Percentiles rank a stretch among this genome's conserved stretches.
Evolutionary conservation across 106 monocot genomes (phyloP).

Genomic region (Platanthera zijinensis): DNA sequence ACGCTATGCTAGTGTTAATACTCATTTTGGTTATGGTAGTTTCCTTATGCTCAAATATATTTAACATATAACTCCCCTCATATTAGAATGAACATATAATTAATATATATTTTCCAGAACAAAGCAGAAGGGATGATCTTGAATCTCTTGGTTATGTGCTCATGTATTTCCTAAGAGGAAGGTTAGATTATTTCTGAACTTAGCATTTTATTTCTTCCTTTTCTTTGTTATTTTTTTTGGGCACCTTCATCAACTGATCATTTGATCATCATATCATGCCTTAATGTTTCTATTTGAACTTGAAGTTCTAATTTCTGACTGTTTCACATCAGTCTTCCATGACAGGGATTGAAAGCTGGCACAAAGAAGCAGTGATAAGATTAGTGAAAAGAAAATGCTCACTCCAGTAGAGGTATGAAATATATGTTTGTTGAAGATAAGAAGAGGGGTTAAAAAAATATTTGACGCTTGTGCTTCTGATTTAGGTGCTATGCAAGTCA

Average conservation of each 20-base stretch:
- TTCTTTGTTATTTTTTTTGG: background rate
- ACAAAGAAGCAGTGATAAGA: constrained; percentile 93
- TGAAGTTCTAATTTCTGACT: constrained; percentile 3
- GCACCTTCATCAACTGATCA: background rate
- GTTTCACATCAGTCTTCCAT: constrained; percentile 56
- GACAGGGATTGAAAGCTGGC: constrained; percentile 93
- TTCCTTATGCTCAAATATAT: constrained; percentile 6
- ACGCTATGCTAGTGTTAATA: constrained; percentile 75
- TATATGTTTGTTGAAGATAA: background rate
- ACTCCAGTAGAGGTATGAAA: constrained; percentile 75
- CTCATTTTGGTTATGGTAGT: constrained; percentile 72
- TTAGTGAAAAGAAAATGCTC: constrained; percentile 94
- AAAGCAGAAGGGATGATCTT: constrained; percentile 94
- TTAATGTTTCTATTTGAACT: background rate
- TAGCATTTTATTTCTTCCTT: background rate
- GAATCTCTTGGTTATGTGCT: constrained; percentile 96
- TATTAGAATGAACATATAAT: background rate
- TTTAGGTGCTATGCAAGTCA: constrained; percentile 58
- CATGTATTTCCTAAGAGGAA: constrained; percentile 96
- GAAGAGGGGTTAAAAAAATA: background rate
- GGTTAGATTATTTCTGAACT: constrained; percentile 27
- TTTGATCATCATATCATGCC: background rate
- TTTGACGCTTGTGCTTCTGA: background rate
- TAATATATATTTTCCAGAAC: constrained; percentile 38
- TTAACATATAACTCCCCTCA: background rate